Conservation (phyloP, 345 rosid genomes). For the Streptanthus diversifolius region DNA sequence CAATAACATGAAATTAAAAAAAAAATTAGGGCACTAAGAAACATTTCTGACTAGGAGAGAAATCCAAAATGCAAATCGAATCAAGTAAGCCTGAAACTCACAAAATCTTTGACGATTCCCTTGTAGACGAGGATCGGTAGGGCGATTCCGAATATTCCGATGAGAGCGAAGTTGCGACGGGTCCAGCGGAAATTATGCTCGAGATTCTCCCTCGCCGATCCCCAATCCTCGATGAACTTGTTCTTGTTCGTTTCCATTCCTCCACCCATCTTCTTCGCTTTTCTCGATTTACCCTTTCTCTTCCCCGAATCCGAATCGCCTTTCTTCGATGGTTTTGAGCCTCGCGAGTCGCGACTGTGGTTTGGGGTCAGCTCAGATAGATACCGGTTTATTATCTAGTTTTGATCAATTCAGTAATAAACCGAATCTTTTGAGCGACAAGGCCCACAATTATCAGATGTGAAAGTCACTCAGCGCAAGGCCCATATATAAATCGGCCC, state of each 20-base stretch:
- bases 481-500: not conserved
- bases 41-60: not conserved
- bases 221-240: conserved; percentile 90
- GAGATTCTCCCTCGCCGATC: conserved; percentile 77
- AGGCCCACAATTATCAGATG: not conserved
- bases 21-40: conserved; percentile 23
- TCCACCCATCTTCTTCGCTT: conserved; percentile 64
- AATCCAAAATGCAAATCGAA: conserved; percentile 3
- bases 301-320: not conserved
- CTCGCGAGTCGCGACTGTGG: conserved; percentile 6
- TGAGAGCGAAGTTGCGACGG: conserved; percentile 81
- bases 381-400: not conserved
- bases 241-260: conserved; percentile 95
- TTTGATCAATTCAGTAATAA: not conserved
- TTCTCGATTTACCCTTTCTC: not conserved
- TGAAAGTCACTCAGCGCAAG: not conserved
- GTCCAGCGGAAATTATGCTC: conserved; percentile 95
- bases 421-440: not conserved
- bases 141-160: conserved; percentile 89
- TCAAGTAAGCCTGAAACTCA: conserved; percentile 23
- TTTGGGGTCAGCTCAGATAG: not conserved
- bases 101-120: conserved; percentile 87
- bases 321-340: not conserved
- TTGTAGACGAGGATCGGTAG: conserved; percentile 75
- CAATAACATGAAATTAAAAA: not conserved